Base-by-base conservation (phyloP, 345 rosid species). In the Eucalyptus microcorys region DNA sequence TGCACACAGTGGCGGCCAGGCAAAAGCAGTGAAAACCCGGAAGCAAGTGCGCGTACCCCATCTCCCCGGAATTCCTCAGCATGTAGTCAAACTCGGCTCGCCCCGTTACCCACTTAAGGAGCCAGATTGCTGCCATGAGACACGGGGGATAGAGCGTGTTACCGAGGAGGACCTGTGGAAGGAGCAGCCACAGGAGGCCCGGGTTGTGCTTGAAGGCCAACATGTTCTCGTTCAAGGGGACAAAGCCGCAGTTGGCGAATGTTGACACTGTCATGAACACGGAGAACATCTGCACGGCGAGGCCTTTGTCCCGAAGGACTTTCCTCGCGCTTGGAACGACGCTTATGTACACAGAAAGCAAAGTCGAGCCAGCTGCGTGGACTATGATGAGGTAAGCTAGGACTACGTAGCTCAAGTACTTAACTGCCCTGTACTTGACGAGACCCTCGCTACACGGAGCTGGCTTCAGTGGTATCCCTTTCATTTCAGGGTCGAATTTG, bases 221-320 rank as follows among this genome's bases (percentile, higher is more conserved):
- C 97, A 95, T 96, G 94, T 97, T 97, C 87, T 96, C 97, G 59
- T 95, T 95, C 3, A 94, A 94, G 2, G 99, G 98, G 11, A 94
- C 66, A 57, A 95, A 96, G 14, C 98, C 98, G 7, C 95, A 93
- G 88, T 88, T 95, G 21, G 95, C 84, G 48, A 96, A 94, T 1
- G 96, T 94, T 2, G 97, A 96, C 30, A 95, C 90, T 0, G 90
- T 85, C 15, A 93, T 91, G 91, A 96, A 96, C 49, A 95, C 26
- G 0, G 95, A 93, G 89, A 96, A 97, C 19, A 93, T 96, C 7
- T 45, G 48, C 7, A 88, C 80, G 19, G 90, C 49, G 14, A 95
- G 85, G 5, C 91, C 88, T 57, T 92, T 97, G 87, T 86, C 86
- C 71, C 53, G 83, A 4, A 97, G 94, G 7, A 95, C 91, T 24